A percentile compares a stretch with the other conserved stretches of the same genome.
phyloP scores from a whole-genome alignment of 208 protist genomes.

The Strigomonas culicis region DNA sequence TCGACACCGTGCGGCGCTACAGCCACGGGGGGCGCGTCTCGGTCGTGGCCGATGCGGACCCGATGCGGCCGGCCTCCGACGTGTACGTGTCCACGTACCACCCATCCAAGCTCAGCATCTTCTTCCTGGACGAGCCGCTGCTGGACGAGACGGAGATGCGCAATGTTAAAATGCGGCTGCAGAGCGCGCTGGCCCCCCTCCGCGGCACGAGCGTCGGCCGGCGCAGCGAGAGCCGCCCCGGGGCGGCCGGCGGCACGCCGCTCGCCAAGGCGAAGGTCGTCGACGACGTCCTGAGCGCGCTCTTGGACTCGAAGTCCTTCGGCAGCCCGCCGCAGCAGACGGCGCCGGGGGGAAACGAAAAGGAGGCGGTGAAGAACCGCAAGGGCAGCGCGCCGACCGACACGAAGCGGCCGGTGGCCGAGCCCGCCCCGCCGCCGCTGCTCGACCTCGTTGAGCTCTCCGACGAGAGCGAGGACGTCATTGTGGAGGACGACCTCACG shows the following conservation, averaged over 20 bases:
- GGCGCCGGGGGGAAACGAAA: no score
- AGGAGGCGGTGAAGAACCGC: no score
- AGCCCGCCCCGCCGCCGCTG: not conserved
- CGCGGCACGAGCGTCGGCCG: not conserved
- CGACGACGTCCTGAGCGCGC: no score
- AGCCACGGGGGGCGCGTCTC: slow-evolving; percentile 27
- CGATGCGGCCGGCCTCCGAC: slow-evolving; percentile 11
- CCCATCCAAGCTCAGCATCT: slow-evolving; percentile 40
- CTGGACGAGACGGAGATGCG: slow-evolving; percentile 30
- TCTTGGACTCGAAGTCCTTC: no score
- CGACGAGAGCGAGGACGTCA: not conserved
- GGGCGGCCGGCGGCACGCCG: not conserved
- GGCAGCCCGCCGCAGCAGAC: no score
- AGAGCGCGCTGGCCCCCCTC: not conserved
- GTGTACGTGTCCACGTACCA: slow-evolving; percentile 1
- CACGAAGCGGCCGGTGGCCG: not conserved
- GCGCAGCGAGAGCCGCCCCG: not conserved
- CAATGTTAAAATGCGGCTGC: slow-evolving; percentile 14
- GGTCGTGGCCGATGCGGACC: slow-evolving; percentile 41
- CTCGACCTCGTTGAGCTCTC: not conserved
- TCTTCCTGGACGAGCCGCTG: slow-evolving; percentile 48
- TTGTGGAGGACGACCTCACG: slow-evolving; percentile 19
- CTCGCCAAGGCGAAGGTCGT: no score
- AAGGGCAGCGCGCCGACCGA: not conserved
- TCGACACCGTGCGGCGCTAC: slow-evolving; percentile 50